Conservation (phyloP, 495 filamentous ascomycete species). For the Podospora didyma region DNA sequence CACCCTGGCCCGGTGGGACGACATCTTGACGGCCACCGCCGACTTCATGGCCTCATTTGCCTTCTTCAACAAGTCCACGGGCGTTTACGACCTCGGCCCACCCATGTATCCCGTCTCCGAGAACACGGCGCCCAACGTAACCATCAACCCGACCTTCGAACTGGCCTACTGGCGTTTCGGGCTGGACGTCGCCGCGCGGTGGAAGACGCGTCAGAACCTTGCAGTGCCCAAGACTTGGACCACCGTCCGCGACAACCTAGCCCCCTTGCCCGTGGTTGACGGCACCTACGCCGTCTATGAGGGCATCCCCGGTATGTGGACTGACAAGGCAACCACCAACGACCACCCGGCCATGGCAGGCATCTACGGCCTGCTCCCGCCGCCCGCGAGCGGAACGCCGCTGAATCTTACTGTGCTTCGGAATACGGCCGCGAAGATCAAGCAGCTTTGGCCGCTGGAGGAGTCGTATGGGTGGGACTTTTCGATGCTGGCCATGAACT, state of each 20-base stretch:
- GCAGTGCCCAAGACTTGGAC: slow-evolving; percentile 35
- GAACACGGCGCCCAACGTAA: slow-evolving; percentile 47
- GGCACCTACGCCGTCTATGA: slow-evolving; percentile 47
- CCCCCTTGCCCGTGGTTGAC: slow-evolving; percentile 41
- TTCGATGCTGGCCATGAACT: slow-evolving; percentile 51
- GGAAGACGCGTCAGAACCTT: slow-evolving; percentile 36
- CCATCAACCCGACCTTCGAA: slow-evolving; percentile 50
- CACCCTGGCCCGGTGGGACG: slow-evolving; percentile 44
- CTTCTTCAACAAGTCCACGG: slow-evolving; percentile 41
- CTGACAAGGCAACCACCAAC: slow-evolving; percentile 34
- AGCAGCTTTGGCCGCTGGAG: slow-evolving; percentile 42
- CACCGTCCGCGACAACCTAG: slow-evolving; percentile 39
- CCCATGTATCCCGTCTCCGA: slow-evolving; percentile 52
- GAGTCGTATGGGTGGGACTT: slow-evolving; percentile 54
- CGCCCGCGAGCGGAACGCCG: slow-evolving; percentile 30
- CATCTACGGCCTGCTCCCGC: slow-evolving; percentile 46
- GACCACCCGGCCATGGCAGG: slow-evolving; percentile 51
- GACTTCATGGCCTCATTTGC: slow-evolving; percentile 52
- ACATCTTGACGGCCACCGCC: slow-evolving; percentile 37
- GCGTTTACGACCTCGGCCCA: slow-evolving; percentile 46
- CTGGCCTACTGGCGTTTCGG: slow-evolving; percentile 52
- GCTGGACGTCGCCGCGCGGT: slow-evolving; percentile 36
- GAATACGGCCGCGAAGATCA: slow-evolving; percentile 43
- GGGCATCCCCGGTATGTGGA: slow-evolving; percentile 49
- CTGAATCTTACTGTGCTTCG: slow-evolving; percentile 37